Evolutionary conservation across 2,329 filamentous ascomycete genomes (phyloP), one percentile per base, ranked within the genome.

Genomic region (Trichoderma polysporum): DNA sequence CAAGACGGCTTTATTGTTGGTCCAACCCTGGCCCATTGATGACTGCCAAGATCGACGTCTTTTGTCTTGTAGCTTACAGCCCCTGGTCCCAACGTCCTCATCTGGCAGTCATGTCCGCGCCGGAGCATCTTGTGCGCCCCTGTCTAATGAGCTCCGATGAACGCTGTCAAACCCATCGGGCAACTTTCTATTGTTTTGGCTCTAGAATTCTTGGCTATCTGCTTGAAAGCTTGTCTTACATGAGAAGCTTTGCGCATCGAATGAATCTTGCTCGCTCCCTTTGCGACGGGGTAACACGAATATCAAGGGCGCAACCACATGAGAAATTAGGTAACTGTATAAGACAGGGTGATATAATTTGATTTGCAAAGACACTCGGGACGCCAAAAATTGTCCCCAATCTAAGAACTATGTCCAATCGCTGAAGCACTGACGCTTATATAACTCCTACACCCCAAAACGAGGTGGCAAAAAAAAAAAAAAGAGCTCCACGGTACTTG

Each of bases 361-460:
- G 45, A 52, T 47, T 50, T 52, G 47, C n/a, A 31, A 47, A 13
- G 17, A 35, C 35, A 13, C 47, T 60, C 17, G 29, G 41, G 41
- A 4, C 22, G 19, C 58, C 41, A 9, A 37, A 50, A 33, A n/a
- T n/a, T 3, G 45, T 54, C 29, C 45, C 22, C n/a, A 41, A 19
- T 17, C 59, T 19, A 62, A 62, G 4, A 53, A 22, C 29, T 29
- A 22, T 41, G 53, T 50, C 25, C 59, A 62, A 62, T 41, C 25
- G 35, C 59, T 62, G 53, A 62, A 53, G 35, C 47, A 61, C 31
- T n/a, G 41, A n/a, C 41, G 29, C 59, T 47, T 10, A 17, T n/a
- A 49, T 56, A 64, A 64, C 39, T 25, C 63, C 56, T 25, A 31
- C 47, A 41, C 27, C 54, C 10, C 27, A 52, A 59, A 66, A 39